Conservation (phyloP, 2,329 filamentous ascomycete genomes). For the Parasarocladium wereldwijsianum region DNA sequence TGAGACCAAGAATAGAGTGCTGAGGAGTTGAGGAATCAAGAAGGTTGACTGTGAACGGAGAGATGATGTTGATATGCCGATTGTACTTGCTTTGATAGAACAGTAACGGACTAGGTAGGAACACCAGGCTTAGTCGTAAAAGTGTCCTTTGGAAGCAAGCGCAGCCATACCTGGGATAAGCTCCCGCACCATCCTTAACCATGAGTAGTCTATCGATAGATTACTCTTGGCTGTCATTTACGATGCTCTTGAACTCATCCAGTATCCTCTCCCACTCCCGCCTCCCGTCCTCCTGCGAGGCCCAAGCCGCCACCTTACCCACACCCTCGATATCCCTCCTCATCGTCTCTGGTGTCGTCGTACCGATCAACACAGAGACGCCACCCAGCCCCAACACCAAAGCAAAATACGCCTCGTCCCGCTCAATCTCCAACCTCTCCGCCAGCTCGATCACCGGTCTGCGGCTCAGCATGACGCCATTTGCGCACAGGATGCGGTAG, state of each 20-base stretch:
- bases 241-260: slow-evolving; percentile 26
- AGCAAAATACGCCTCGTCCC: slow-evolving; percentile 28
- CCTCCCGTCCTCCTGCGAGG: slow-evolving; percentile 24
- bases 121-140: no score
- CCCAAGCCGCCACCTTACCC: slow-evolving; percentile 25
- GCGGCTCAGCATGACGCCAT: slow-evolving; percentile 20
- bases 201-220: no score
- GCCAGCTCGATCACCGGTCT: slow-evolving; percentile 35
- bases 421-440: slow-evolving; percentile 17
- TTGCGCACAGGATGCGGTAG: slow-evolving; percentile 39
- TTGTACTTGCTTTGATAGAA: no score
- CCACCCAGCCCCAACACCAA: slow-evolving; percentile 31
- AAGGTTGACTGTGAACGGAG: no score
- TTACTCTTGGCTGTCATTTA: no score
- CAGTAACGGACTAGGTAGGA: no score
- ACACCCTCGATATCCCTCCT: slow-evolving; percentile 30
- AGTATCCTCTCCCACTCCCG: slow-evolving; percentile 33
- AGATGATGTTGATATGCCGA: no score
- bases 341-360: slow-evolving; percentile 31
- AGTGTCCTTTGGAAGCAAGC: no score
- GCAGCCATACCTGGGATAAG: no score
- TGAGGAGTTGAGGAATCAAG: no score
- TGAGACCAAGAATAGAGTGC: no score
- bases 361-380: slow-evolving; percentile 30
- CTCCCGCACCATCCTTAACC: no score